Percentiles rank a stretch among this genome's conserved stretches.
Conservation (phyloP, 257 asterid genomes). For the Scutellaria galericulata region DNA sequence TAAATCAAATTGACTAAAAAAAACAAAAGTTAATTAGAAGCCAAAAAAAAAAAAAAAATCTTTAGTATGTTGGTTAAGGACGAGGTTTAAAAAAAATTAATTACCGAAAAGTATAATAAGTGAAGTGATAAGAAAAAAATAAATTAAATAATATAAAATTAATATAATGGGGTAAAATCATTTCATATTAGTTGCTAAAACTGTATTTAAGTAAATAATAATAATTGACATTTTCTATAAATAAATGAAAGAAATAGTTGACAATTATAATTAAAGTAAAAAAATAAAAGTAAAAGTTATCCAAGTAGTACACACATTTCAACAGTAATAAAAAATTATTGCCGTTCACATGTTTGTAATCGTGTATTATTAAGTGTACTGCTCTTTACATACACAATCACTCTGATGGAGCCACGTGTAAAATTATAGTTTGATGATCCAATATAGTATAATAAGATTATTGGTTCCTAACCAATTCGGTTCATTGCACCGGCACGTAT, state of each 20-base stretch:
- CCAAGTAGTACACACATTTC: slow-evolving; percentile 19
- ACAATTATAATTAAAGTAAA: neutral
- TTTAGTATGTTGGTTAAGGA: no score
- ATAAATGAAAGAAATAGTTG: no score
- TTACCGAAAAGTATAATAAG: neutral
- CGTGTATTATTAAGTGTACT: neutral
- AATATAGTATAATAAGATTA: neutral
- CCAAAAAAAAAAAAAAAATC: no score
- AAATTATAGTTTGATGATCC: neutral
- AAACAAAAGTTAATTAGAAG: no score
- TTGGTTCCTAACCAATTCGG: neutral
- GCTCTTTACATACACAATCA: neutral
- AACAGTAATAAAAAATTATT: neutral
- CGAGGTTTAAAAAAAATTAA: no score
- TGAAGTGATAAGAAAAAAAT: neutral
- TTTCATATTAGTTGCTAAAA: no score
- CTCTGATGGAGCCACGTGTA: slow-evolving; percentile 7
- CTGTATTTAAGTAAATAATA: no score
- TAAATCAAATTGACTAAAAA: no score
- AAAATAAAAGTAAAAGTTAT: slow-evolving; percentile 6
- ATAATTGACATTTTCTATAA: no score
- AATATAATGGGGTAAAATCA: no score
- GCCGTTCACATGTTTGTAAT: slow-evolving; percentile 8
- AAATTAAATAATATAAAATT: no score
- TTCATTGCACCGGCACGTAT: slow-evolving; percentile 23